Evolutionary conservation across 805 yeast genomes (phyloP).

Genomic region (Ogataea zsoltii): DNA sequence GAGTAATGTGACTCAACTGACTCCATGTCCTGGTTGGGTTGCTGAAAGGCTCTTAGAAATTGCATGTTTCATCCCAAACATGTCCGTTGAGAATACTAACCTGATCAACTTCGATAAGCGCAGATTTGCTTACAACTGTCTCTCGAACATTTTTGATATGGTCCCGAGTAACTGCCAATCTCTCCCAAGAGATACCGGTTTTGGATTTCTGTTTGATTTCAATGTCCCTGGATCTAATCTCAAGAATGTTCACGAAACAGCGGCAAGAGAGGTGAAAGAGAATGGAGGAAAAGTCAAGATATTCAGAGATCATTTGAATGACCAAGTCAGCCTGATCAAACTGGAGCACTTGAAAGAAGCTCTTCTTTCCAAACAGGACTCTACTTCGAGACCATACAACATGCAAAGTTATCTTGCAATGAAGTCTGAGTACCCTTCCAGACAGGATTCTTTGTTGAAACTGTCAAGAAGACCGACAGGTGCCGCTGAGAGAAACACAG

Average conservation of each 20-base stretch:
- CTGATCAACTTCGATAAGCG: constrained; percentile 85
- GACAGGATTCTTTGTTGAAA: constrained; percentile 4
- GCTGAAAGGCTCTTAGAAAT: constrained; percentile 76
- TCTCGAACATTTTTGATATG: constrained; percentile 53
- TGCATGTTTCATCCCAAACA: constrained; percentile 76
- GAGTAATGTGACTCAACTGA: constrained; percentile 40
- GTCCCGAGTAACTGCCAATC: constrained; percentile 28
- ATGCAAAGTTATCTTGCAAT: background rate
- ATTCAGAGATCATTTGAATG: constrained; percentile 46
- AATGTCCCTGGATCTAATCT: constrained; percentile 38
- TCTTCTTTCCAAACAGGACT: constrained; percentile 30
- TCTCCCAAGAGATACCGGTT: constrained; percentile 40
- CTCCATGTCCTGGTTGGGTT: constrained; percentile 93
- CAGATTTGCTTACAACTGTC: constrained; percentile 63
- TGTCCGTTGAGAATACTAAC: constrained; percentile 61
- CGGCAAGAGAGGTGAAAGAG: constrained; percentile 44
- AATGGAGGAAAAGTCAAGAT: constrained; percentile 39
- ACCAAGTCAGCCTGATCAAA: constrained; percentile 52
- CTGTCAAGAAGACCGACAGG: constrained; percentile 3
- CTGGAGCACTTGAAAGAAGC: constrained; percentile 44
- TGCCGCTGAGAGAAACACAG: background rate
- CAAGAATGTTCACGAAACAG: constrained; percentile 41
- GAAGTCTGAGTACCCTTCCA: constrained; percentile 1
- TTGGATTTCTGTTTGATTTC: constrained; percentile 54
- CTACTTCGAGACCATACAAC: constrained; percentile 9